Evolutionary conservation across 345 rosid genomes (phyloP).

Genomic region (Reutealis trisperma): DNA sequence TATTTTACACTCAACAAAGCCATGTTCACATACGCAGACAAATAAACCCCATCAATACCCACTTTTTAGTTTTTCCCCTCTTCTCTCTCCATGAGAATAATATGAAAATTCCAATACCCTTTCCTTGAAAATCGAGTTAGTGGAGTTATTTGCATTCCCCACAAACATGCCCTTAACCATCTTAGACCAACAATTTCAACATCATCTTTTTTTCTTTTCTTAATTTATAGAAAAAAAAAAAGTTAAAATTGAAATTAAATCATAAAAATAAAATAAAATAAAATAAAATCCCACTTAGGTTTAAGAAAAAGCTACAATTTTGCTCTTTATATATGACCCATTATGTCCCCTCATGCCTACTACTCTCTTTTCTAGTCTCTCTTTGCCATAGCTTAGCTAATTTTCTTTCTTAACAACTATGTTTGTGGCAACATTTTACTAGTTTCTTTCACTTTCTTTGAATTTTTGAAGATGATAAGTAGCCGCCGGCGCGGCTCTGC

Average conservation of each 20-base stretch:
- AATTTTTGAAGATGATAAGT: constrained; percentile 6
- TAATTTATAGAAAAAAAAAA: no score
- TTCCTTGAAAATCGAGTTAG: constrained; percentile 68
- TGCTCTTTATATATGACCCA: constrained; percentile 65
- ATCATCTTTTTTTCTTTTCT: constrained; percentile 22
- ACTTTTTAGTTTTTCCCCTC: constrained; percentile 11
- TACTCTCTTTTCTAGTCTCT: background rate
- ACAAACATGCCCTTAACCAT: constrained; percentile 56
- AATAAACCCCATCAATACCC: constrained; percentile 41
- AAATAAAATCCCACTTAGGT: constrained; percentile 25
- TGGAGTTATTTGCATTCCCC: constrained; percentile 58
- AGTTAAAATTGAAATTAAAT: no score
- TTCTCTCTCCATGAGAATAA: constrained; percentile 32
- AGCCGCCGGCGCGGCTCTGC: constrained; percentile 10
- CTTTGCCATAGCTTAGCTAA: constrained; percentile 1
- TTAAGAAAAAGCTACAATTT: constrained; percentile 41
- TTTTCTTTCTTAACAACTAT: constrained; percentile 2
- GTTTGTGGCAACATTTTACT: constrained; percentile 1
- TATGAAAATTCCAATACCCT: constrained; percentile 59
- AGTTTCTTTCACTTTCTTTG: background rate
- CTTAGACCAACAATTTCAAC: constrained; percentile 41
- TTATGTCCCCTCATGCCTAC: constrained; percentile 41
- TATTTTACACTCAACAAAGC: background rate
- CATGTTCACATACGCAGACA: constrained; percentile 43
- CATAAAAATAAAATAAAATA: background rate